A percentile compares a stretch with the other conserved stretches of the same genome.
Evolutionary conservation across 257 asterid genomes (phyloP).

Genomic region (Eustoma russellianum): DNA sequence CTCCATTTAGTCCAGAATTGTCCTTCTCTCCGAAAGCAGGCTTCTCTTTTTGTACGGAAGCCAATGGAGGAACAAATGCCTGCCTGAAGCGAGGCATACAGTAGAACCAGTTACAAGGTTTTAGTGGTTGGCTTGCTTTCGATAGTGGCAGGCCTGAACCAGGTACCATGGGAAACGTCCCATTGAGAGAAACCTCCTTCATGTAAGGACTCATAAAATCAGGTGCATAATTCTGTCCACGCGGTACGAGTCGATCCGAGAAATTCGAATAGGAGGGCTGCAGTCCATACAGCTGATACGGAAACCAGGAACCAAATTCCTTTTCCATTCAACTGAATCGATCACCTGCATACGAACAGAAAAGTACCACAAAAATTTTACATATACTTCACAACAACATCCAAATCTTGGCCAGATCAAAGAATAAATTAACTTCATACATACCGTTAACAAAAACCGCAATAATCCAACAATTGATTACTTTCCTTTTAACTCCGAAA

Average conservation of each 20-base stretch:
- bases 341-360: slow-evolving; percentile 28
- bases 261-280: slow-evolving; percentile 28
- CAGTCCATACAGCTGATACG: slow-evolving; percentile 25
- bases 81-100: slow-evolving; percentile 30
- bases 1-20: slow-evolving; percentile 16
- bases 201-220: slow-evolving; percentile 30
- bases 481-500: slow-evolving; percentile 31
- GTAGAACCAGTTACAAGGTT: slow-evolving; percentile 31
- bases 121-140: slow-evolving; percentile 24
- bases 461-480: slow-evolving; percentile 28
- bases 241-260: slow-evolving; percentile 20
- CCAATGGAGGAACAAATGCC: slow-evolving; percentile 24
- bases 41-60: slow-evolving; percentile 21
- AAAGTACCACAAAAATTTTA: neutral
- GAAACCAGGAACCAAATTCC: slow-evolving; percentile 39
- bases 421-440: neutral
- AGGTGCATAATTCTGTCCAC: slow-evolving; percentile 26
- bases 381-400: neutral
- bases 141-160: slow-evolving; percentile 26
- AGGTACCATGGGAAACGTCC: slow-evolving; percentile 29
- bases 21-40: slow-evolving; percentile 8
- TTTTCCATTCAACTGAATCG: slow-evolving; percentile 65
- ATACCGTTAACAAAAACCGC: slow-evolving; percentile 18
- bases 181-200: slow-evolving; percentile 28
- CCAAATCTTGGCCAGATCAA: neutral